Base-by-base conservation (phyloP, 2,329 filamentous ascomycete genomes). In the Endothia cerciana region DNA sequence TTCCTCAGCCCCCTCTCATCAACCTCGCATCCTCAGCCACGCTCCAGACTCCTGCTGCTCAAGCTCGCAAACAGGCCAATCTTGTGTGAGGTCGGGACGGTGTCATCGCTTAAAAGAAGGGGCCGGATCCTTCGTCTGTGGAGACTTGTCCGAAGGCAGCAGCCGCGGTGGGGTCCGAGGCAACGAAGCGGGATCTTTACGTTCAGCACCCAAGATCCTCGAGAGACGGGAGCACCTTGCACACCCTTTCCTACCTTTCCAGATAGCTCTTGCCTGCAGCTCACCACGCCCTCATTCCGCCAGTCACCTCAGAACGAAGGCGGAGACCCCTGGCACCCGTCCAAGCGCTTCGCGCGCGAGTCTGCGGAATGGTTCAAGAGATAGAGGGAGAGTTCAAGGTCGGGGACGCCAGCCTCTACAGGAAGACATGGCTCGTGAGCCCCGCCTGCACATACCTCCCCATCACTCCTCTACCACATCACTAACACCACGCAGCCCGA, bases 361-460 rank as follows among this genome's bases (percentile, higher is more conserved):
- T 51, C 47, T 51, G 62, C 68, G 74, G 68, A 0, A 82, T 81
- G 79, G 78, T 79, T 13, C 69, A 74, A 40, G 77, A 79, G 67
- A 74, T 75, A n/a, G 85, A 88, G 71, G 83, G 84, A 61, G 81
- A 78, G 7, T 84, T 87, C 67, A 73, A 79, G 38, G 71, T 82
- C 43, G 80, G 77, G 51, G 79, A 77, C 64, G 73, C 74, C 57
- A 80, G 74, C 73, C 80, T 87, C 33, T 85, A 85, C 76, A 83
- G 82, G 67, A 87, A 86, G 75, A 85, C 84, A 19, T 87, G 84
- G 84, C 81, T 83, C 71, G 85, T 88, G 77, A 74, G 84, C 77
- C 56, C 63, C 40, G 56, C 36, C 60, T 33, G 62, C 47, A 10
- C 58, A 51, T 33, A 36, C 28, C 57, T 33, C 28, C 22, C 56